Base-by-base conservation (phyloP, 164 flowering plant species). In the Protea cynaroides region DNA sequence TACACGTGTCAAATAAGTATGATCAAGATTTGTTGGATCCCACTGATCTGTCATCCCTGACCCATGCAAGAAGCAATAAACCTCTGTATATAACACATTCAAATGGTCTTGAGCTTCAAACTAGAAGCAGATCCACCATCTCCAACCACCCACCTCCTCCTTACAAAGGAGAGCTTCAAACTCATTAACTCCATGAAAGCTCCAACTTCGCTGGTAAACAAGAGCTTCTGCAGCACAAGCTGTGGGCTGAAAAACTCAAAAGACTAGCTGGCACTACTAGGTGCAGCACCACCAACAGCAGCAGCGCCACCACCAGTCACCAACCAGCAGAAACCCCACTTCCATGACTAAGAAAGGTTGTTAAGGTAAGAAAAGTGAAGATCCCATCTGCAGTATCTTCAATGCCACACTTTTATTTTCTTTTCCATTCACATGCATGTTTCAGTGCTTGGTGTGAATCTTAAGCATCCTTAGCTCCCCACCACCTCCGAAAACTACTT, bases 401-500 rank as follows among this genome's bases (percentile, higher is more conserved):
- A 51, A 15, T 10, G 47, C 46, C 52, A 40, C 44, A 44, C 43
- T 61, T 51, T 29, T 29, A 29, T 29, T 29, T 62, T 5, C 56
- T 66, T 15, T 44, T 44, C 5, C 19, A 14, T 15, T 13, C 82
- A 80, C 81, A 75, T 82, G 85, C 76, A 72, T 65, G 75, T 63
- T 74, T 65, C 64, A 68, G 66, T 58, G 55, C 65, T 51, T 61
- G 15, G 80, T 72, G 86, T 84, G 71, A 78, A 71, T 59, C 76
- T 70, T 34, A 86, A 86, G 83, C 82, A 80, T 71, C 53, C 64
- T 56, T 49, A 11, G 49, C 3, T 15, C 67, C 19, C 75, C 74
- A 58, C 56, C 25, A 37, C 65, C 51, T 11, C 60, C 71, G 57
- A 14, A 14, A 49, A 4, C 52, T 40, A 1, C 25, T 15, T 72